Evolutionary conservation across 306 rosid genomes (phyloP), one percentile per base, ranked within the genome.

Genomic region (Quercus gilva): DNA sequence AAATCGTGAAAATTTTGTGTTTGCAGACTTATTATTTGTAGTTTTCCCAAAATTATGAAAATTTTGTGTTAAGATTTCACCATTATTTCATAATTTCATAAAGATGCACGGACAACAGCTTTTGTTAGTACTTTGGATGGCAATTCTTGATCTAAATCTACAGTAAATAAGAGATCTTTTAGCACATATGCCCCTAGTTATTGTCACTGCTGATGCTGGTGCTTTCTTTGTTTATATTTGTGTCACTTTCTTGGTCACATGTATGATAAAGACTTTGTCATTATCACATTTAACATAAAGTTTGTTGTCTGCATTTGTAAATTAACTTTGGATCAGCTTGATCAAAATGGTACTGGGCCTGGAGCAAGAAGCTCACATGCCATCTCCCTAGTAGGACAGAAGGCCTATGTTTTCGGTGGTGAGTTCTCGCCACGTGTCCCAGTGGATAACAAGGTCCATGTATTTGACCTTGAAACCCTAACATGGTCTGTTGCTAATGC

Each of bases 321-420:
- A 52, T 25, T 65, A 21, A 74, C 55, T 25, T 55, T 78, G 19
- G 15, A 9, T 18, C 83, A 94, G 98, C 88, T 94, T 78, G 87
- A 87, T 67, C 95, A 94, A 78, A 83, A 76, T 23, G 94, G 95
- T 57, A 71, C 31, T 19, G 87, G 89, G 5, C 97, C 92, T 3
- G 98, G 97, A 74, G 92, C 93, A 12, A 86, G 98, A 85, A 94
- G 98, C 76, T 94, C 98, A 21, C 98, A 94, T 74, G 97, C 98
- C 53, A 81, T 91, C 31, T 80, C 97, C 60, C 63, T 91, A 69
- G 89, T 92, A 70, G 97, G 90, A 72, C 87, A 85, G 5, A 91
- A 92, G 78, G 87, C 89, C 56, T 94, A 94, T 82, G 94, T 83
- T 43, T 94, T 94, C 1, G 97, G 97, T 0, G 97, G 98, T 10